Percentiles rank a stretch among this genome's conserved stretches.
Conservation (phyloP, 257 asterid species). For the Solanum medicagineum region DNA sequence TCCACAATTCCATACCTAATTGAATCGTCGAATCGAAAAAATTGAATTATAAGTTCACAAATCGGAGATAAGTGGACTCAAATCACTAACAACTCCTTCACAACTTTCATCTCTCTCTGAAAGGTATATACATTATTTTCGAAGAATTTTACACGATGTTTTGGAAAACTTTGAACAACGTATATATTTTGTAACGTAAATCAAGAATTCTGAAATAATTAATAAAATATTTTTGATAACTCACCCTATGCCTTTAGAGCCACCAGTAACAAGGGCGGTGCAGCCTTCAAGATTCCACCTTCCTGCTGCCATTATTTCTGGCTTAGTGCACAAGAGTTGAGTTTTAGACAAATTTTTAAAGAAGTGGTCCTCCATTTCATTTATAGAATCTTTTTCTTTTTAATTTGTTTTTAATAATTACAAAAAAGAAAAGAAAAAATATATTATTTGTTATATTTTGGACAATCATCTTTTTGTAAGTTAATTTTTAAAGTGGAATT, state of each 20-base stretch:
- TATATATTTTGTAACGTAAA: neutral
- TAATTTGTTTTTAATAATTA: neutral
- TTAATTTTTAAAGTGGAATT: neutral
- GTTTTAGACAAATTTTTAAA: neutral
- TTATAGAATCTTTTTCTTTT: neutral
- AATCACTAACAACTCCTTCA: neutral
- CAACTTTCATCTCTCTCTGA: neutral
- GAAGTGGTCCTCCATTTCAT: neutral
- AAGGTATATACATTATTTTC: too few species aligned
- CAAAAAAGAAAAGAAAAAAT: neutral
- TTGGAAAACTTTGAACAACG: too few species aligned
- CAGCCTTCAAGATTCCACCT: constrained; percentile 37
- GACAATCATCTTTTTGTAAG: neutral
- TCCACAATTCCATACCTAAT: constrained; percentile 1
- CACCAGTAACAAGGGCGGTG: constrained; percentile 33
- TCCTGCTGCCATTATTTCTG: neutral
- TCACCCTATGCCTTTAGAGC: constrained; percentile 33
- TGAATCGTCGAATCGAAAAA: neutral
- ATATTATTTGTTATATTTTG: neutral
- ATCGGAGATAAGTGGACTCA: neutral
- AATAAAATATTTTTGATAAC: neutral
- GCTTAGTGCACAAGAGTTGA: neutral
- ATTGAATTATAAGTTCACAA: neutral
- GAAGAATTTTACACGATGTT: too few species aligned
- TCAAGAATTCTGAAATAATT: neutral